Evolutionary conservation across 2,329 filamentous ascomycete genomes (phyloP), one percentile per base, ranked within the genome.

Genomic region (Talaromyces amestolkiae): DNA sequence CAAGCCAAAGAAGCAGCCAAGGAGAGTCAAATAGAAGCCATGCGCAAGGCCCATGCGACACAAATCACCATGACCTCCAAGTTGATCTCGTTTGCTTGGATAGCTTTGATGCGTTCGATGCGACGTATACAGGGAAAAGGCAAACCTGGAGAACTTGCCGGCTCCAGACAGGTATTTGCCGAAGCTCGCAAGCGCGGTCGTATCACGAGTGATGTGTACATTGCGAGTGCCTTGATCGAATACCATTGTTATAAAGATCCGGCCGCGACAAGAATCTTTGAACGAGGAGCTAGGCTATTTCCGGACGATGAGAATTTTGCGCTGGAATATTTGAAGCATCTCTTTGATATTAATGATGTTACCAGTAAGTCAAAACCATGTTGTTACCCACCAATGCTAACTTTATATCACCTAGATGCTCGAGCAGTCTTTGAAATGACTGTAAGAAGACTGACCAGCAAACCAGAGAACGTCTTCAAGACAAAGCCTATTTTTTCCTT

Each of bases 401-500:
- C 19, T 5, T 15, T 53, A 13, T 58, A 31, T 41, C 39, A 11
- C 9, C n/a, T 70, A 93, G 93, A 99, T 84, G 95, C 95, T 39
- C 88, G 95, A 69, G 93, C 95, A 10, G 93, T 97, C 2, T 99
- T 99, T 72, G 95, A 98, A 76, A 97, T 93, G 17, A 93, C 93
- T 17, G 91, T 97, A 67, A 91, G 90, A 73, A 89, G 89, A 68
- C 85, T 98, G 51, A 86, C 90, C 8, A 85, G 90, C 27, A 95
- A 93, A 70, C 87, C 91, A 0, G 91, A 93, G 70, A 87, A 87
- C 11, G 80, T 89, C 0, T 79, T 84, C 63, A 95, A 93, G 73
- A 88, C 93, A 9, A 96, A 95, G 76, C 87, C 91, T 0, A 86
- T 99, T 0, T 97, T 96, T 72, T 84, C 88, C 2, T 98, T 94